These are phyloP conservation scores for Erythrobasidium hasegawianum DNA, from an alignment of 1,284 basidiomycete genomes.

Conservation along the genomic window DNA sequence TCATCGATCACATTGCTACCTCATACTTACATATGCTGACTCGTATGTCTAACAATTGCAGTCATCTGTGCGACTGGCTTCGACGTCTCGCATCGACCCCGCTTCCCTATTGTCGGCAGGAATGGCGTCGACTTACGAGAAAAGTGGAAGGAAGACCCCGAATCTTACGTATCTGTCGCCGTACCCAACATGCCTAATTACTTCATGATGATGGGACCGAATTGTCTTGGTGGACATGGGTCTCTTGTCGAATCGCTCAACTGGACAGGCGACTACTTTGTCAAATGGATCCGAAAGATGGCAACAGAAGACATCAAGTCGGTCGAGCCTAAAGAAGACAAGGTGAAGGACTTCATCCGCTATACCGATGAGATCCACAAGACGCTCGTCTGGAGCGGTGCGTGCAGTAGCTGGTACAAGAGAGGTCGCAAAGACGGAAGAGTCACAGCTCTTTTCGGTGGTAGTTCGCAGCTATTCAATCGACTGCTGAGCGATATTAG, in stretches of 20 bases:
- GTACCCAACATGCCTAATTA: slow-evolving; percentile 32
- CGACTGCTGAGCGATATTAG: neutral
- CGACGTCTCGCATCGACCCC: slow-evolving; percentile 7
- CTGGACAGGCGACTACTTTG: slow-evolving; percentile 15
- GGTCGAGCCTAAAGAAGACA: neutral
- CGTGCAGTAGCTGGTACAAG: slow-evolving; percentile 16
- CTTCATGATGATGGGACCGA: slow-evolving; percentile 14
- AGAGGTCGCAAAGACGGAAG: slow-evolving; percentile 2
- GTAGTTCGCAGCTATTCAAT: slow-evolving; percentile 5
- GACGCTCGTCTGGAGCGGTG: neutral
- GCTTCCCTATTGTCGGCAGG: slow-evolving; percentile 31
- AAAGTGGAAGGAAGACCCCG: slow-evolving; percentile 27
- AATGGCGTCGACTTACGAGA: slow-evolving; percentile 26
- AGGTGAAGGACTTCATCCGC: neutral
- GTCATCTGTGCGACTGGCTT: slow-evolving; percentile 27
- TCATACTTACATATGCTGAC: neutral
- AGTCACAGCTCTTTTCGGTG: slow-evolving; percentile 6
- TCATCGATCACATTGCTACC: neutral
- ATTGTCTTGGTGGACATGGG: slow-evolving; percentile 2
- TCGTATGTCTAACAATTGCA: neutral
- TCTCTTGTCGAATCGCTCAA: slow-evolving; percentile 4
- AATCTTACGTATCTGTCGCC: slow-evolving; percentile 21
- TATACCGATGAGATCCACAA: slow-evolving; percentile 7
- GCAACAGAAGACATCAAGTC: slow-evolving; percentile 5
- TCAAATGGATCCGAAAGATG: neutral